Base-by-base conservation (phyloP, 176 grass and related monocot genomes). In the Rhynchospora tenuis region DNA sequence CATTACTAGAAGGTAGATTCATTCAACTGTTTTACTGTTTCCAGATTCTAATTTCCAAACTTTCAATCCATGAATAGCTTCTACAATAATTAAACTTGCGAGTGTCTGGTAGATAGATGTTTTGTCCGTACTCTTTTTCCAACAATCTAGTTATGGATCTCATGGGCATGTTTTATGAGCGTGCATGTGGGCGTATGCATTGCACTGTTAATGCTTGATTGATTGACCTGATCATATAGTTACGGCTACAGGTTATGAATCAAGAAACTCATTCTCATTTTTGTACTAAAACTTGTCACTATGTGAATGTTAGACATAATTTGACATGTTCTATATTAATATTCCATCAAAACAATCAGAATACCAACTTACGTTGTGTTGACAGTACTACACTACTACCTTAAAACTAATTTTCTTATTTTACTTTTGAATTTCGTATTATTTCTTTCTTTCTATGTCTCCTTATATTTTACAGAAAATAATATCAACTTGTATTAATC, bases 1-100 rank as follows among this genome's bases (percentile, higher is more conserved):
- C 45, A 88, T 56, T 62, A 84, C 72, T 28, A 90, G 95, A 44
- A 89, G 85, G 95, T 98, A 88, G 22, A 64, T 66, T 2, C 10
- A 64, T 66, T 2, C 10, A 2, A 24, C 9, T 22, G 4, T 50
- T 27, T 22, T 59, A 59, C 56, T 23, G 20, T 17, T 56, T 48
- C 5, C 59, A 15, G 26, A 83, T 81, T 50, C 80, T 28, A 66
- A 38, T 65, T 10, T 68, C 64, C 28, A 61, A 61, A 19, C 64
- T 5, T 19, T 68, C 17, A 68, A 68, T 33, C 64, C 64, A 31
- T 68, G 64, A 67, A 38, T 2, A 51, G 48, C 7, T 26, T 42
- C 3, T 72, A 83, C 1, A 46, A 64, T 43, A 48, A 9, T 33
- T 47, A 16, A 33, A 54, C 57, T 16, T 38, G 23, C 10, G 64